Evolutionary conservation across 2,329 filamentous ascomycete species (phyloP), one percentile per base, ranked within the genome.

Genomic region (Cladosporium sp.): DNA sequence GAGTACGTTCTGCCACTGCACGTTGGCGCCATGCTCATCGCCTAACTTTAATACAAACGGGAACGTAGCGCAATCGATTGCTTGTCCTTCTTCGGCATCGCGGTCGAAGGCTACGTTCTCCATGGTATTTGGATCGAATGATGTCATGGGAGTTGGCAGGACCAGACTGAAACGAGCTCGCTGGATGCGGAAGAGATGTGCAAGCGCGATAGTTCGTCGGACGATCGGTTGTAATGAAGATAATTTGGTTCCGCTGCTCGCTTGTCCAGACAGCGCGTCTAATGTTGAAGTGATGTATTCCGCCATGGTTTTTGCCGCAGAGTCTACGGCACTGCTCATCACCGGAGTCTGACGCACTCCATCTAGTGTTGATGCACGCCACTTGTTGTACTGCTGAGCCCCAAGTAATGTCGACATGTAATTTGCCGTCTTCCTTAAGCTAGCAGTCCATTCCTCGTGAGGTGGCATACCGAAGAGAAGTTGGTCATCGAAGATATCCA

Each of bases 11-110:
- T 78, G 77, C 60, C 83, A 80, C 65, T 87, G 80, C 64, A 81
- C 71, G 61, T 85, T 80, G 37, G 80, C 78, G 22, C 85, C 86
- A 60, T 79, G 82, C 72, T 87, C 85, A 68, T 88, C 84, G 5
- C 85, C 85, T 20, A 77, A 74, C 73, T 89, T 89, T 57, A 84
- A 75, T 20, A 89, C 77, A 6, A 82, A 82, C 1, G 86, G 86
- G 57, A 87, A 88, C 1, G 82, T 82, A 20, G 86, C 80, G 68
- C 84, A 88, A 57, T 74, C 76, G 35, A 89, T 79, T 54, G 84
- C 79, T 52, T 83, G 74, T 7, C 52, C 52, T 44, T 74, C 74
- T 15, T 73, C 69, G 20, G 84, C 73, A 60, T 86, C 84, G 58
- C 84, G 82, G 32, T 70, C 73, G 15, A 83, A 83, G 35, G 84